Base-by-base conservation (phyloP, 495 filamentous ascomycete species). In the Penicillium cataractarum region DNA sequence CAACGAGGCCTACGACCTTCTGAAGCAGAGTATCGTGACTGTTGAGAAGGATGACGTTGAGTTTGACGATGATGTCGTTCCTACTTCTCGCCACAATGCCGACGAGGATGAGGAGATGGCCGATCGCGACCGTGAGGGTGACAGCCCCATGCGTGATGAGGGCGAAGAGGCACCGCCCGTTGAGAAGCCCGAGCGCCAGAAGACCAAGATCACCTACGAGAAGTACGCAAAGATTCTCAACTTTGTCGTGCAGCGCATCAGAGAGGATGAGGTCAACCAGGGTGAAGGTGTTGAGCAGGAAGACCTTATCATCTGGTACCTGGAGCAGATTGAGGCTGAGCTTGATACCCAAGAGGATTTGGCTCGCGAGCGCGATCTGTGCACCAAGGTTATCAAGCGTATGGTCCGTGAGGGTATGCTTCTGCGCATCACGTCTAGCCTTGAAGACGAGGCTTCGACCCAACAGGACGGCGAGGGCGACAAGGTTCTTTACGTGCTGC, bases 11-110 rank as follows among this genome's bases (percentile, higher is more conserved):
- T 97, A 88, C 70, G 89, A 93, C 54, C 83, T 99, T 7, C 83
- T 99, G 6, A 79, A 92, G 32, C 92, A 97, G 77, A 93, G 89
- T 76, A 98, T 99, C 72, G 97, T 99, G 66, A 93, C 90, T 17
- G 94, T 99, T 19, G 96, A 99, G 74, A 95, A 97, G 67, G 95
- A 99, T 66, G 95, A 99, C 64, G 89, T 99, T 15, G 95, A 98
- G 71, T 90, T 99, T 37, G 93, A 97, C 15, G 94, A 97, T 29
- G 89, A 91, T 4, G 90, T 75, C 13, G 64, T 46, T 21, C 7
- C 51, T 6, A 0, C 51, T 33, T 29, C 46, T 17, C 19, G 21
- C 22, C 57, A 52, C 13, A 59, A 61, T 24, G 58, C 49, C 49
- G 69, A 69, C 26, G 74, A 76, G 12, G 76, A 81, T 49, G 71